These are phyloP conservation scores for Pythium volutum DNA, from an alignment of 352 stramenopile genomes.

Conservation along the genomic window DNA sequence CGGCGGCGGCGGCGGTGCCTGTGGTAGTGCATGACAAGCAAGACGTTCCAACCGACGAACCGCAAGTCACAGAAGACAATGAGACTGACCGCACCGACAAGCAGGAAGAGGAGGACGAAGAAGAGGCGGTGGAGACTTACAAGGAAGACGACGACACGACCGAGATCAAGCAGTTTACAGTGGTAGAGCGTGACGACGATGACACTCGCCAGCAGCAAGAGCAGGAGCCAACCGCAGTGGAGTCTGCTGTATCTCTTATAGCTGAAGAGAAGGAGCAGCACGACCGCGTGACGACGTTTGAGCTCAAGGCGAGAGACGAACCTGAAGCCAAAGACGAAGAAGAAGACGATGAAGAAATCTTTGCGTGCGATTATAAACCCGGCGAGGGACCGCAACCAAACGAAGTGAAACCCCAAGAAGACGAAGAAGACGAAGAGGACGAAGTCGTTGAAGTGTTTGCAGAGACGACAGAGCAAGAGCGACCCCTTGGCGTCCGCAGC, in stretches of 20 bases:
- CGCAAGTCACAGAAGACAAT: slow-evolving; percentile 22
- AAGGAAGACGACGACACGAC: slow-evolving; percentile 2
- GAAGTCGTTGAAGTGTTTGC: slow-evolving; percentile 48
- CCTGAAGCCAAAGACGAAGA: not conserved
- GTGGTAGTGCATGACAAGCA: slow-evolving; percentile 26
- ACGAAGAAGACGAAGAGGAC: slow-evolving; percentile 30
- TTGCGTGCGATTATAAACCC: slow-evolving; percentile 25
- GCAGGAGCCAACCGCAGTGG: not conserved
- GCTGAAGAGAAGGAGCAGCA: not conserved
- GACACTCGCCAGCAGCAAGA: not conserved
- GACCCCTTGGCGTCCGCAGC: not conserved
- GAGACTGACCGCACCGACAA: not conserved
- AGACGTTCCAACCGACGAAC: slow-evolving; percentile 15
- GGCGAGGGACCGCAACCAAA: slow-evolving; percentile 5
- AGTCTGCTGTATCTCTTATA: not conserved
- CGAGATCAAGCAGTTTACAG: slow-evolving; percentile 14
- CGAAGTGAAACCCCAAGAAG: not conserved
- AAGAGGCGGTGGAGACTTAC: slow-evolving; percentile 1
- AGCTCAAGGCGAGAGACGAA: not conserved
- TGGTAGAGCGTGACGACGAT: slow-evolving; percentile 7
- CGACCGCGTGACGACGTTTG: slow-evolving; percentile 17
- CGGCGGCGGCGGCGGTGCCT: slow-evolving; percentile 3
- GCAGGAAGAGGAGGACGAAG: slow-evolving; percentile 3
- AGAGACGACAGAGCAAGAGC: not conserved
- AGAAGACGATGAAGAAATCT: slow-evolving; percentile 22